These are phyloP conservation scores for Trifolium fragiferum DNA, from an alignment of 306 rosid genomes.

Conservation along the genomic window DNA sequence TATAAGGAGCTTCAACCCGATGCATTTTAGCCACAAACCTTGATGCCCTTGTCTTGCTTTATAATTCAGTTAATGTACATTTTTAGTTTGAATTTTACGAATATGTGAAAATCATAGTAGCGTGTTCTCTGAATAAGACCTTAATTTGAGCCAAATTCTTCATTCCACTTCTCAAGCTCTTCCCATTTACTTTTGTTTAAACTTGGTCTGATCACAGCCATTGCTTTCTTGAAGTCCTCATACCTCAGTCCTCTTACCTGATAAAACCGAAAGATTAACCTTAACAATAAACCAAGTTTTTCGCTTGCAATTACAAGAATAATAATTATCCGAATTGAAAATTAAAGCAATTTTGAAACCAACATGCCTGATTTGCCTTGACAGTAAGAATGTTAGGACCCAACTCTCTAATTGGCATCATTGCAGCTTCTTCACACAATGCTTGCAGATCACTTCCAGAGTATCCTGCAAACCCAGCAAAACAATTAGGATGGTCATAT, in stretches of 20 bases:
- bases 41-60: slow-evolving; percentile 24
- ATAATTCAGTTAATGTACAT: slow-evolving; percentile 30
- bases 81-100: slow-evolving; percentile 18
- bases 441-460: slow-evolving; percentile 99
- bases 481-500: background rate
- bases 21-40: slow-evolving; percentile 23
- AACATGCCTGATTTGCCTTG: slow-evolving; percentile 78
- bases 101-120: background rate
- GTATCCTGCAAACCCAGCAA: slow-evolving; percentile 65
- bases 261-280: background rate
- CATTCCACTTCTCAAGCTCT: slow-evolving; percentile 89
- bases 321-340: background rate
- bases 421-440: slow-evolving; percentile 98
- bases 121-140: slow-evolving; percentile 25
- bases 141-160: slow-evolving; percentile 89
- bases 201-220: slow-evolving; percentile 87
- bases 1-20: slow-evolving; percentile 19
- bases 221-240: slow-evolving; percentile 81
- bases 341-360: slow-evolving; percentile 10
- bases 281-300: background rate
- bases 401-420: slow-evolving; percentile 98
- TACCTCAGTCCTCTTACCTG: slow-evolving; percentile 80
- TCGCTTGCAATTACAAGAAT: slow-evolving; percentile 11
- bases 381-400: slow-evolving; percentile 87
- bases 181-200: slow-evolving; percentile 92